Evolutionary conservation across 257 asterid genomes (phyloP).

Genomic region (Penstemon barbatus): DNA sequence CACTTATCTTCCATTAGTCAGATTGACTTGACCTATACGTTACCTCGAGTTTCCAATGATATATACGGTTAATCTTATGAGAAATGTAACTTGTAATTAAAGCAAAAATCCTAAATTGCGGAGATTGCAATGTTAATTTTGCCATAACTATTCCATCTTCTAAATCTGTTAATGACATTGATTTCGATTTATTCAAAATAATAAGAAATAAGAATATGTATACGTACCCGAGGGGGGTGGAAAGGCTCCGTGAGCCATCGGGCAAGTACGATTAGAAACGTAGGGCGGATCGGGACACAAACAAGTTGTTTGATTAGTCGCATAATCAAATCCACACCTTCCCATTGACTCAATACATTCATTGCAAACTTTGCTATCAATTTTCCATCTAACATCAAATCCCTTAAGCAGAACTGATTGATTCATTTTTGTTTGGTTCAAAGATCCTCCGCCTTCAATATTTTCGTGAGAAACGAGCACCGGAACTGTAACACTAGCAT

Average conservation of each 20-base stretch:
- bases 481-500: conserved; percentile 51
- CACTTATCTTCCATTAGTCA: no score
- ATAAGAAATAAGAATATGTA: background rate
- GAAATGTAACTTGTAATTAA: no score
- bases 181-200: no score
- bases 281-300: conserved; percentile 54
- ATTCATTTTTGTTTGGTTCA: conserved; percentile 32
- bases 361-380: conserved; percentile 41
- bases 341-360: conserved; percentile 52
- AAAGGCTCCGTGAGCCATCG: conserved; percentile 15
- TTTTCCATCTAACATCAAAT: conserved; percentile 55
- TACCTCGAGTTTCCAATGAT: no score
- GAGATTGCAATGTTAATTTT: no score
- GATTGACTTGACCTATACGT: no score
- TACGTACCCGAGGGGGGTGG: conserved; percentile 31
- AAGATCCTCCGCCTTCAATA: conserved; percentile 1
- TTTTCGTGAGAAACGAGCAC: conserved; percentile 28
- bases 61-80: no score
- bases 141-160: no score
- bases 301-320: conserved; percentile 41
- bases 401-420: conserved; percentile 43
- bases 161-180: no score
- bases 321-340: conserved; percentile 49
- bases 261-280: conserved; percentile 38
- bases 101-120: no score